phyloP scores from a whole-genome alignment of 306 rosid genomes.

The Citrullus mucosospermus region DNA sequence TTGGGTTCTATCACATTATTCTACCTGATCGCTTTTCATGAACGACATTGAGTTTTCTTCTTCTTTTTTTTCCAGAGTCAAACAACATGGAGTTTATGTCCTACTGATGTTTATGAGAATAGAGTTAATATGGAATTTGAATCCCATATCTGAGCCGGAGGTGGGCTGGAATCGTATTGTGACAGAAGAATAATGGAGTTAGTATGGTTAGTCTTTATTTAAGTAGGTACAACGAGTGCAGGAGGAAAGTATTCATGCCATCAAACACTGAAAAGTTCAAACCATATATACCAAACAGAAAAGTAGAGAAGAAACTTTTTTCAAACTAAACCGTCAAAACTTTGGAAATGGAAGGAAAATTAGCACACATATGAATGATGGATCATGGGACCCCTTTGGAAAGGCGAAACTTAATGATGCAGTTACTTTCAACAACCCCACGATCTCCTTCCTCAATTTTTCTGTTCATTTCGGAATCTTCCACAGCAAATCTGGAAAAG shows the following conservation, averaged over 20 bases:
- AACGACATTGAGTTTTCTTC: not conserved
- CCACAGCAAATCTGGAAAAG: conserved; percentile 2
- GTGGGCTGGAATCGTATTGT: not conserved
- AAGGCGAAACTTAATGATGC: not conserved
- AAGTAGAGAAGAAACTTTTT: not conserved
- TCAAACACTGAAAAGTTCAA: not conserved
- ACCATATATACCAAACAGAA: not conserved
- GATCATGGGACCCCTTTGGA: conserved; percentile 7
- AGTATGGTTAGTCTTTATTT: not conserved
- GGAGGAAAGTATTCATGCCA: not conserved
- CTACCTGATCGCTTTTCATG: not conserved
- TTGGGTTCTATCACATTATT: not conserved
- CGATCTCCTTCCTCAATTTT: not conserved
- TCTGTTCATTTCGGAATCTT: conserved; percentile 4
- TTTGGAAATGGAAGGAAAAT: conserved; percentile 2
- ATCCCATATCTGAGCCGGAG: not conserved
- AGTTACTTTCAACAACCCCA: not conserved
- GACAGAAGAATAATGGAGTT: not conserved
- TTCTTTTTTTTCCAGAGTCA: not conserved
- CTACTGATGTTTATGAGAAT: not conserved
- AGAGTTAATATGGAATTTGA: not conserved
- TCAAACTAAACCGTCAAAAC: not conserved
- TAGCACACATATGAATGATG: not conserved
- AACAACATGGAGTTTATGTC: not conserved
- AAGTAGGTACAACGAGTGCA: not conserved